Conservation (phyloP, 2,329 filamentous ascomycete species). For the Nemania sp. region DNA sequence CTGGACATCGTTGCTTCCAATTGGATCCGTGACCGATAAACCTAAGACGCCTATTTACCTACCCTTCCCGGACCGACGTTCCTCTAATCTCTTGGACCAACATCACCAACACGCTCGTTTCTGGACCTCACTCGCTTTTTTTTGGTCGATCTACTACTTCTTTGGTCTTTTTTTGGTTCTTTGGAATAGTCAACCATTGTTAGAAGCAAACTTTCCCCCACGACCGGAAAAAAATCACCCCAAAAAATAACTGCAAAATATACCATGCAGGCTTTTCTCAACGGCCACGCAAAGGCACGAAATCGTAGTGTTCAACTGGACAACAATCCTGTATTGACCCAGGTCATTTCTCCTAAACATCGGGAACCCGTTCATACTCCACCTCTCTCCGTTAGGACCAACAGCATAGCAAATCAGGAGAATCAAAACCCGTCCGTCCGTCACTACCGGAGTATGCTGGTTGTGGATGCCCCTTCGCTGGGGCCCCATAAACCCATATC, state of each 20-base stretch:
- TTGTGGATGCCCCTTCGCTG: conserved; percentile 63
- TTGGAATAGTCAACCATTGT: conserved; percentile 53
- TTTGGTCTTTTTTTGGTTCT: conserved; percentile 56
- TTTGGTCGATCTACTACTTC: conserved; percentile 62
- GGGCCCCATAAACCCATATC: conserved; percentile 58
- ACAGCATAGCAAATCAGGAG: conserved; percentile 53
- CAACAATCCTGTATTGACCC: conserved; percentile 36
- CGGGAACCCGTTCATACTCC: conserved; percentile 43
- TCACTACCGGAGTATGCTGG: conserved; percentile 66
- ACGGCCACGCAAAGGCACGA: conserved; percentile 59
- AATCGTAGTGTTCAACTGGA: conserved; percentile 64
- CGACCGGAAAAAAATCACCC: conserved; percentile 39
- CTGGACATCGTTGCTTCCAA: conserved; percentile 37
- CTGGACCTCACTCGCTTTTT: conserved; percentile 46
- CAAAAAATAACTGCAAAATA: conserved; percentile 48
- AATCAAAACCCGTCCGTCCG: conserved; percentile 52
- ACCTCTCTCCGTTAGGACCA: conserved; percentile 49
- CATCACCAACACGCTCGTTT: conserved; percentile 47
- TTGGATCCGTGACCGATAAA: conserved; percentile 31
- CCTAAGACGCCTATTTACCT: conserved; percentile 33
- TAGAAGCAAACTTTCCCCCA: conserved; percentile 51
- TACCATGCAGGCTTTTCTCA: conserved; percentile 58
- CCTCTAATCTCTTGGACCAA: conserved; percentile 31
- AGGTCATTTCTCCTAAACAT: conserved; percentile 33
- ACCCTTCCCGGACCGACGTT: conserved; percentile 17